Evolutionary conservation across 140 eudicot species (phyloP), one percentile per base, ranked within the genome.

Genomic region (Flaveria floridana): DNA sequence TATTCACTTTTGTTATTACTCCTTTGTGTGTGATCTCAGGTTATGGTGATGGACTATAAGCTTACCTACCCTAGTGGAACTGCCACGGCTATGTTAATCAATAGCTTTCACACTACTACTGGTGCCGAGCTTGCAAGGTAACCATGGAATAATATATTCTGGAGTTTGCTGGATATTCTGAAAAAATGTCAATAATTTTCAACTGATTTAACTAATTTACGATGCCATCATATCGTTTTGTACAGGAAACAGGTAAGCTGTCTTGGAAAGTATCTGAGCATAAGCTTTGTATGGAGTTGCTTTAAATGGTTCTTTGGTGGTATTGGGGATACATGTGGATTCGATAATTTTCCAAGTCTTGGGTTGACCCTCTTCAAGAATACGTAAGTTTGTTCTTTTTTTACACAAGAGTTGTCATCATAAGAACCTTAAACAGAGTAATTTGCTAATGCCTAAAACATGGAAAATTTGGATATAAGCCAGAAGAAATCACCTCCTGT

Each of bases 281-380:
- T 92, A 58, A 92, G 96, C 79, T 86, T 92, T 73, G 47, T 56
- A 30, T 92, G 96, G 96, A 92, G 98, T 83, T 82, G 82, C 84
- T 92, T 89, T 69, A 92, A 92, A 68, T 92, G 98, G 98, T 89
- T 92, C 85, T 89, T 92, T 78, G 81, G 95, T 72, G 98, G 98
- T 50, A 65, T 87, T 74, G 96, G 95, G 53, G 89, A 89, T 83
- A 78, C 91, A 70, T 92, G 96, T 79, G 96, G 98, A 39, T 89
- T 92, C 75, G 95, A 89, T 55, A 87, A 86, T 41, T 92, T 92
- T 74, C 98, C 98, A 65, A 87, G 82, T 81, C 82, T 92, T 25
- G 98, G 98, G 16, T 70, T 92, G 78, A 81, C 89, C n/a, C 78
- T 89, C 18, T 92, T 71, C 84, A 89, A 81, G 74, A 84, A 89